Base-by-base conservation (phyloP, 352 stramenopile genomes). In the Globisporangium spinosum region DNA sequence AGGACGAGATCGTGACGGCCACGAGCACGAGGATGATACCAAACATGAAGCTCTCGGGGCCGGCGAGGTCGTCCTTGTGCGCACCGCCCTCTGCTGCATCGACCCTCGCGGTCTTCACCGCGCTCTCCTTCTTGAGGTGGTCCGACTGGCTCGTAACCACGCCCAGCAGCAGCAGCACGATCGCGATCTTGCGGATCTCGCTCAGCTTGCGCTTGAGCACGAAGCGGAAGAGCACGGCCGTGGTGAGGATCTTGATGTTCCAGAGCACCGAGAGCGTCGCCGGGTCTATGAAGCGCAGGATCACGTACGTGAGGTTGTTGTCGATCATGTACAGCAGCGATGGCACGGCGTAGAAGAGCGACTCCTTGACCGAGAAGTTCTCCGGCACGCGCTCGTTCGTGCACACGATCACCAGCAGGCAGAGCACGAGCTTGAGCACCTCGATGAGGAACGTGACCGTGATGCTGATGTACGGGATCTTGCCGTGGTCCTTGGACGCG, bases 251-350 rank as follows among this genome's bases (percentile, higher is more conserved):
- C 74, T 94, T 94, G 75, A 94, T 77, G 72, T 95, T 95, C 88
- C 88, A 95, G 29, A 94, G 81, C 73, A 95, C 85, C 9, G 88
- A 91, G 51, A 95, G 81, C 67, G 86, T 95, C 34, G 88, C 86
- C 0, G 88, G 86, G 72, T 95, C 88, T 68, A 95, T 81, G 70
- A 90, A 94, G 68, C 85, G 83, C 58, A 95, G 71, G 58, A 95
- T 93, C n/a, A 94, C 73, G 75, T 93, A 95, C 69, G 87, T 90
- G 51, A 95, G 82, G 70, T 95, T 95, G 78, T 94, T 95, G 77
- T 95, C 88, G 70, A 95, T 81, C 72, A 85, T 83, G 71, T 95
- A 95, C 32, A 95, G 79, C 49, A 93, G 78, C n/a, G 88, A 91
- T 8, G 88, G 88, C 53, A 93, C 76, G 20, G 88, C 88, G 77